phyloP scores from a whole-genome alignment of 306 rosid species.

The Ceratonia siliqua region DNA sequence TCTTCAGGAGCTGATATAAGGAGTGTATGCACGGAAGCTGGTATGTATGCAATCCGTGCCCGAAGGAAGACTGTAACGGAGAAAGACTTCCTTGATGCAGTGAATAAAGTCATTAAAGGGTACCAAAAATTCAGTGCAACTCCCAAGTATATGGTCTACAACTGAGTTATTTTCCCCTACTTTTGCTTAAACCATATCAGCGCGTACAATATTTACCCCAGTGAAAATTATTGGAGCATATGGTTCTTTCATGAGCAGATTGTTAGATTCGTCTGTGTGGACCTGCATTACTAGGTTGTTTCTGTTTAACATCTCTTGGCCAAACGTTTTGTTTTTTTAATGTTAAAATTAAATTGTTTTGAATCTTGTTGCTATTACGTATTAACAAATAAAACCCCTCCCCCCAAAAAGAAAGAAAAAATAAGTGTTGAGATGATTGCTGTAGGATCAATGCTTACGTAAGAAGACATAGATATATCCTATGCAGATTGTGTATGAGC shows the following conservation, averaged over 20 bases:
- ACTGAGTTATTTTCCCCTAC: slow-evolving; percentile 49
- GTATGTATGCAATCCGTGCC: slow-evolving; percentile 98
- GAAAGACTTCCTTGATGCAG: slow-evolving; percentile 98
- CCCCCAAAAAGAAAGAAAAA: not conserved
- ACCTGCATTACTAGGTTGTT: slow-evolving; percentile 11
- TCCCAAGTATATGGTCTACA: slow-evolving; percentile 98
- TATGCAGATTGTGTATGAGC: not conserved
- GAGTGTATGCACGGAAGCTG: slow-evolving; percentile 99
- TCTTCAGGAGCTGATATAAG: slow-evolving; percentile 94
- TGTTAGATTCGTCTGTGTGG: slow-evolving; percentile 29
- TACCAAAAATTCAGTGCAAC: slow-evolving; percentile 99
- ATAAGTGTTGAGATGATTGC: too few relatives aligned
- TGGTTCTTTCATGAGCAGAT: slow-evolving; percentile 24
- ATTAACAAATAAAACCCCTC: not conserved
- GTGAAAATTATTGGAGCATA: slow-evolving; percentile 22
- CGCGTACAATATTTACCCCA: not conserved
- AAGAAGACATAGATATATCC: too few relatives aligned
- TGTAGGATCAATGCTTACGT: too few relatives aligned
- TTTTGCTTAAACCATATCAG: slow-evolving; percentile 26
- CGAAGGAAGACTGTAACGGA: slow-evolving; percentile 97
- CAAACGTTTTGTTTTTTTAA: slow-evolving; percentile 16
- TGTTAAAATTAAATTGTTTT: slow-evolving; percentile 5
- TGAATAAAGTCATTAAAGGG: slow-evolving; percentile 95
- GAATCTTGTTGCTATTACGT: not conserved
- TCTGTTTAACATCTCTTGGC: slow-evolving; percentile 22